Evolutionary conservation across 768 basidiomycete genomes (phyloP), one percentile per base, ranked within the genome.

Genomic region (Cystobasidium tubakii): DNA sequence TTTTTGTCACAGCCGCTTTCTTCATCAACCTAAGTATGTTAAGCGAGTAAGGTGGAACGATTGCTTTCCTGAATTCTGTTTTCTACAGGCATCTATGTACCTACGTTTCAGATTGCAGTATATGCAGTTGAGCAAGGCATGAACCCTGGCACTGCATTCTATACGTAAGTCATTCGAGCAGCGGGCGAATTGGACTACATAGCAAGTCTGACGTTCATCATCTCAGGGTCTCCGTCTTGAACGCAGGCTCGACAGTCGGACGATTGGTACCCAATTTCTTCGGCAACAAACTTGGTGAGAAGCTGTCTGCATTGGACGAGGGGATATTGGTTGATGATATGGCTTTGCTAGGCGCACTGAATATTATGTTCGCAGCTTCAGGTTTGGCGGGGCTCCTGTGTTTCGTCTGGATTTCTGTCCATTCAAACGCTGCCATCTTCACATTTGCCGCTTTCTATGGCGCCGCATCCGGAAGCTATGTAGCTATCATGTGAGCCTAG

Each of bases 211-310:
- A n/a, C n/a, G 3, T 7, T 29, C 39, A 2, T 39, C 29, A 23
- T 29, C 7, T 43, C 50, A 67, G 66, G 84, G 77, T 88, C 33
- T 82, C 84, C 0, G 83, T 91, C 63, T 86, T 87, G 1, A 91
- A 91, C 76, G 87, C 85, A 0, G 83, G 85, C 34, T 88, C 88
- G 0, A 82, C 86, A 0, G 81, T 88, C 25, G 89, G 89, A 2
- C 85, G 90, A 12, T 81, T 87, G 55, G 65, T 80, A 0, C 83
- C 84, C 0, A 89, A 89, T 15, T 62, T 83, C 29, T 73, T 74
- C 23, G 76, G 76, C 15, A 77, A 78, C 36, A 44, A 25, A 25
- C 66, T 63, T 53, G 78, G 78, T 1, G 63, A 65, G 0, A 33
- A 54, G 21, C 10, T 73, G 1, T 50, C 4, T 21, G 7, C 42